phyloP scores from a whole-genome alignment of 2,329 filamentous ascomycete genomes.

The Aspergillus fischeri region DNA sequence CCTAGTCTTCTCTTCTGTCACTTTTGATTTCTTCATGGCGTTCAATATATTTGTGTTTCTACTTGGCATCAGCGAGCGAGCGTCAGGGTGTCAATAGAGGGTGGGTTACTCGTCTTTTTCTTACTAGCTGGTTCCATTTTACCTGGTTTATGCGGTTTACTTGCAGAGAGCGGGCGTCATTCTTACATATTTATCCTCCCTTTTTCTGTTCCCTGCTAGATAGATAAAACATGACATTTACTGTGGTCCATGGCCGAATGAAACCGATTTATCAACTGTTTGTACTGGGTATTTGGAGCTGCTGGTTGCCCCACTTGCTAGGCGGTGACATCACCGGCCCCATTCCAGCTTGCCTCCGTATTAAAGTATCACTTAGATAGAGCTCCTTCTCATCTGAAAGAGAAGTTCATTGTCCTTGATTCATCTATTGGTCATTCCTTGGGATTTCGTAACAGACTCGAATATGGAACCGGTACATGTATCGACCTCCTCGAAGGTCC shows the following conservation, averaged over 20 bases:
- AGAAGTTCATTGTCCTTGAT: not conserved
- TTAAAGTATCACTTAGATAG: not conserved
- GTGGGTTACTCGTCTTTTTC: constrained; percentile 12
- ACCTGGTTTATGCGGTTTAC: constrained; percentile 2
- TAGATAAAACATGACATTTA: not conserved
- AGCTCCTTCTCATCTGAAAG: not conserved
- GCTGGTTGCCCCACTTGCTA: constrained; percentile 24
- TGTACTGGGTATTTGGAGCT: constrained; percentile 5
- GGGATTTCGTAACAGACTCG: not conserved
- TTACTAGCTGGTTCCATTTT: constrained; percentile 1
- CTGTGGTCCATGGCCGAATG: not conserved
- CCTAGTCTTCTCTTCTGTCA: constrained; percentile 2
- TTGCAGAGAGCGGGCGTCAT: constrained; percentile 6
- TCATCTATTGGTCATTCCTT: not conserved
- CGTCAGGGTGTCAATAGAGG: constrained; percentile 27
- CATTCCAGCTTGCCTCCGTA: constrained; percentile 5
- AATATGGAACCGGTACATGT: constrained; percentile 41
- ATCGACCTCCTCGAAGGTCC: constrained; percentile 66
- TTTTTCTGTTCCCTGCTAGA: not conserved
- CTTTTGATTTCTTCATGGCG: constrained; percentile 9
- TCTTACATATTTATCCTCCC: not conserved
- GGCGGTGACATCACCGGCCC: constrained; percentile 32
- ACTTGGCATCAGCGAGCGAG: constrained; percentile 32
- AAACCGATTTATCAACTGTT: constrained; percentile 1
- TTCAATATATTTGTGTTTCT: constrained; percentile 5